These are phyloP conservation scores for Eucalyptus camaldulensis DNA, from an alignment of 345 rosid genomes.

Conservation along the genomic window DNA sequence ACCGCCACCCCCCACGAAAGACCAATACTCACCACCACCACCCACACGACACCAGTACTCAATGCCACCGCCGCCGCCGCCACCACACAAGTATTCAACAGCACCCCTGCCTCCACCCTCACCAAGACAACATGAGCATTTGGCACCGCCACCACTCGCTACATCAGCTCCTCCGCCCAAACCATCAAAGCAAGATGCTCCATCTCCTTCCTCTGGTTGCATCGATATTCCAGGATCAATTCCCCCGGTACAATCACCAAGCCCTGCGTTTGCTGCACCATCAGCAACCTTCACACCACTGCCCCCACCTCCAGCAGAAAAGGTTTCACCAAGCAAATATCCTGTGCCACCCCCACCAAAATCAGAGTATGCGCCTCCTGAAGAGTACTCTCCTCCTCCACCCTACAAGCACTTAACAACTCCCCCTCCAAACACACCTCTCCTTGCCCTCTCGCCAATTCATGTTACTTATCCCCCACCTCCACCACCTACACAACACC, in stretches of 20 bases:
- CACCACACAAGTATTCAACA: not conserved
- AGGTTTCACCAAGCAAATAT: not conserved
- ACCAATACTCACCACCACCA: not conserved
- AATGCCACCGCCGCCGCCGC: not conserved
- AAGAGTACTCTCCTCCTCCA: not conserved
- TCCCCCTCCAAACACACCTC: not conserved
- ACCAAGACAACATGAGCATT: not conserved
- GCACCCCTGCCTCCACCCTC: conserved; percentile 5
- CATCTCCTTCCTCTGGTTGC: not conserved
- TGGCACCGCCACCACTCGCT: conserved; percentile 1
- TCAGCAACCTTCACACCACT: not conserved
- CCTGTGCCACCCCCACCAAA: not conserved
- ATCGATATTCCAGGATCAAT: not conserved
- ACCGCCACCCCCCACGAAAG: not conserved
- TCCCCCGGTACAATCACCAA: not conserved
- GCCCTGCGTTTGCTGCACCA: not conserved
- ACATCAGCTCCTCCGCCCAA: not conserved
- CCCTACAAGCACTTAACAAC: not conserved
- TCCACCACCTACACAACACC: not conserved
- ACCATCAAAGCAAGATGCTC: not conserved
- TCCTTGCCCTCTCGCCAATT: not conserved
- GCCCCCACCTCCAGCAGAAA: not conserved
- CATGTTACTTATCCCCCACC: not conserved
- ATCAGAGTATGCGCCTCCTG: not conserved
- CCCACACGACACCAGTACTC: not conserved